Evolutionary conservation across 768 basidiomycete genomes (phyloP).

Genomic region (Asterophora parasitica): DNA sequence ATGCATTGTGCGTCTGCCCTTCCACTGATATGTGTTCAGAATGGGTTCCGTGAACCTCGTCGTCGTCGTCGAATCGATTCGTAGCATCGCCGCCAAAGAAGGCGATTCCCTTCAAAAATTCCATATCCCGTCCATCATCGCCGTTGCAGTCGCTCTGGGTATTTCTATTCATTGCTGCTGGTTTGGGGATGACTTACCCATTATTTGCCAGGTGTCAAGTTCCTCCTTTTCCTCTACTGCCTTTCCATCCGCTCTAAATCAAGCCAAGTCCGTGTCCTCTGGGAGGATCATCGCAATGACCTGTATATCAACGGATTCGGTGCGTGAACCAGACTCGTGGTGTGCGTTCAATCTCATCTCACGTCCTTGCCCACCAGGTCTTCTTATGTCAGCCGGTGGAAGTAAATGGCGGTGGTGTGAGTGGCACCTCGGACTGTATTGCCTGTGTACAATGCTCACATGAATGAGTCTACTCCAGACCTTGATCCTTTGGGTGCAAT

Average conservation of each 20-base stretch:
- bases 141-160: slow-evolving; percentile 83
- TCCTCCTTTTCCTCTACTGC: slow-evolving; percentile 85
- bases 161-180: slow-evolving; percentile 15
- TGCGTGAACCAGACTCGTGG: slow-evolving; percentile 22
- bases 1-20: neutral
- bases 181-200: slow-evolving; percentile 1
- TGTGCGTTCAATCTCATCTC: neutral
- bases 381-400: slow-evolving; percentile 80
- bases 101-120: slow-evolving; percentile 53
- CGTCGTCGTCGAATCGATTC: slow-evolving; percentile 82
- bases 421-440: slow-evolving; percentile 23
- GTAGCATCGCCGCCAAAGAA: slow-evolving; percentile 57
- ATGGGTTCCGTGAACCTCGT: slow-evolving; percentile 93
- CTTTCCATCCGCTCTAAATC: slow-evolving; percentile 71
- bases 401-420: slow-evolving; percentile 79
- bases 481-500: slow-evolving; percentile 78
- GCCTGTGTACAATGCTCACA: slow-evolving; percentile 6
- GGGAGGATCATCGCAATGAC: slow-evolving; percentile 96
- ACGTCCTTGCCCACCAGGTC: slow-evolving; percentile 38
- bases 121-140: slow-evolving; percentile 77
- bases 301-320: slow-evolving; percentile 80
- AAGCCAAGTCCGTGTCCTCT: slow-evolving; percentile 91
- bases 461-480: slow-evolving; percentile 30
- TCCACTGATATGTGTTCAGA: slow-evolving; percentile 31
- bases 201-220: slow-evolving; percentile 61